Evolutionary conservation across 768 basidiomycete species (phyloP), one percentile per base, ranked within the genome.

Genomic region (Floccularia luteovirens): DNA sequence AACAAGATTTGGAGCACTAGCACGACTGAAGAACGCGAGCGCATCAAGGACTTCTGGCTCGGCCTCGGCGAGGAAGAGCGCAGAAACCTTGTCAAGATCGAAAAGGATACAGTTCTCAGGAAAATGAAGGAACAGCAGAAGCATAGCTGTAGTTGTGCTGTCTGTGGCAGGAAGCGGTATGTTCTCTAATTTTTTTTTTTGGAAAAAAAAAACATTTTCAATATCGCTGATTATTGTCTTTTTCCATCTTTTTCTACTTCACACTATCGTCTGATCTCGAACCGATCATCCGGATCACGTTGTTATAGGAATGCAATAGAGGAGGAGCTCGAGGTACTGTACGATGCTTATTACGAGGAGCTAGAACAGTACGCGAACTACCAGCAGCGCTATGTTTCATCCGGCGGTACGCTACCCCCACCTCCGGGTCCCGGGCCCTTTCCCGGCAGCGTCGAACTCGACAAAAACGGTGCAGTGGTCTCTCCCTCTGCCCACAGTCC

Each of bases 51-150:
- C 53, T 99, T 98, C 61, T 99, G 94, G 96, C 77, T 97, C 22
- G 83, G 77, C 20, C 73, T 99, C n/a, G 78, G 78, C 21, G 91
- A 97, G 66, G 79, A 84, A 43, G 92, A 98, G 60, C 77, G 96
- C 22, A 67, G 89, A 46, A 85, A 79, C 63, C 76, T 99, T 44
- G 91, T 99, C 66, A 88, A 89, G 72, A 79, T 97, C 54, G 96
- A 99, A 74, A 98, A 98, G 67, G 93, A 97, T 59, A 90, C 91
- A 19, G 94, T 98, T 22, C 67, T 98, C 43, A 79, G 78, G 64
- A 98, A 98, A 78, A 99, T 99, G 92, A 98, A 98, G 71, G 96
- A 99, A 63, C 90, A 97, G 69, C 92, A 97, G 75, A 86, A 89
- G 56, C 91, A 97, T 58, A 84, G 82, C 45, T 99, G 96, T 58